Evolutionary conservation across 75 land plant species (phyloP), one percentile per base, ranked within the genome.

Genomic region (Sequoia sempervirens): DNA sequence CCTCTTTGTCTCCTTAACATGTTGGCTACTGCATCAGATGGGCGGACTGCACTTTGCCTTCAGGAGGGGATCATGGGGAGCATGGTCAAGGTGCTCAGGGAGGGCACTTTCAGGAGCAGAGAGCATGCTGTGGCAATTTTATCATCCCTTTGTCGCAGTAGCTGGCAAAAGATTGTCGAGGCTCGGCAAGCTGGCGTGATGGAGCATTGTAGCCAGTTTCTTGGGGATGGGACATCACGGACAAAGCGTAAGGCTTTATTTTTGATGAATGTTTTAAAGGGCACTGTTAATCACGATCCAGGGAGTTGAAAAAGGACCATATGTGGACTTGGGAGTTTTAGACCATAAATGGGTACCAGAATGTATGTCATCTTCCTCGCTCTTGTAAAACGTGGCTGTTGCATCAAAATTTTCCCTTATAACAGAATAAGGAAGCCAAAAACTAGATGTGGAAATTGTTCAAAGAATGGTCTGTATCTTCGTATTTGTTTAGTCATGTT

Each of bases 1-100:
- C 91, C 94, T 3, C 86, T 92, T 13, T 90, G 89, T 34, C 88
- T 95, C 47, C 76, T 95, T 70, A 92, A 91, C 7, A 28, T 91
- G 46, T 80, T 95, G 78, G 88, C 85, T 0, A 95, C 89, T 54
- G 87, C 88, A 53, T 61, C 43, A 64, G 93, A 92, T 47, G 97
- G 93, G 32, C 82, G 97, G 76, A 84, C 88, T 15, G 92, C 86
- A 54, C 89, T 95, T 75, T 43, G 13, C 47, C 87, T 64, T 34
- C 54, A 86, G 52, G 40, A 66, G 10, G 89, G 89, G 7, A 83
- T 87, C 66, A 87, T 91, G 34, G 61, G 75, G 18, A 81, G 88
- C 41, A 79, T 95, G 87, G 88, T 84, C 10, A 64, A 88, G 75
- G 83, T 93, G 32, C 38, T 93, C 79, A 88, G 76, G 43, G 70